A percentile compares a stretch with the other conserved stretches of the same genome.
Conservation (phyloP, 306 rosid species). For the Rosa chinensis region DNA sequence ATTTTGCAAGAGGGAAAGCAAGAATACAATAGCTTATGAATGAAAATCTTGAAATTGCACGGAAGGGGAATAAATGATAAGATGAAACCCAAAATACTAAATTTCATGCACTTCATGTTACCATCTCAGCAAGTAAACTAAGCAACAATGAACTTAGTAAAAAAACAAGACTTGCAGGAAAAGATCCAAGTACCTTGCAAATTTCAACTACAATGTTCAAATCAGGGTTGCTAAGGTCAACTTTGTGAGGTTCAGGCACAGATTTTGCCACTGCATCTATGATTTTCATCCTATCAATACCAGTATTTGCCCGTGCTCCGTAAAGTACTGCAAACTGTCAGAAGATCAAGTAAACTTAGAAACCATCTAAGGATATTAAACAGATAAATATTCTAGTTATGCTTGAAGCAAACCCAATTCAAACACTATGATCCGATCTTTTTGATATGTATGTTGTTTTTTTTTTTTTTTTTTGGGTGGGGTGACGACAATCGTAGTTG, state of each 20-base stretch:
- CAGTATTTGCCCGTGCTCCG: constrained; percentile 93
- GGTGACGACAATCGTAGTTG: not conserved
- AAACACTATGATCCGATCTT: not conserved
- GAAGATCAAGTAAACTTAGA: constrained; percentile 14
- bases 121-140: not conserved
- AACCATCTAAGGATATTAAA: not conserved
- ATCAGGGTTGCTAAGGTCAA: constrained; percentile 86
- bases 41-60: not conserved
- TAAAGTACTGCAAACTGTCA: constrained; percentile 87
- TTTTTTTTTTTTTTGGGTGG: not conserved
- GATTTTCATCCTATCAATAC: constrained; percentile 86
- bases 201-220: constrained; percentile 90
- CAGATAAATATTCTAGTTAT: not conserved
- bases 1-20: not conserved
- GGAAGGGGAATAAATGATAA: not conserved
- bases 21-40: not conserved
- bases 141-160: not conserved
- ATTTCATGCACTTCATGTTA: not conserved
- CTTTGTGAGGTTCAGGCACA: constrained; percentile 88
- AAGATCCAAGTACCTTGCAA: constrained; percentile 55
- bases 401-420: not conserved
- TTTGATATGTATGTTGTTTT: not conserved
- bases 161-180: not conserved
- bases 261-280: constrained; percentile 84
- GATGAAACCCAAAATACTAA: not conserved